Evolutionary conservation across 768 basidiomycete genomes (phyloP).

Genomic region (Artomyces pyxidatus): DNA sequence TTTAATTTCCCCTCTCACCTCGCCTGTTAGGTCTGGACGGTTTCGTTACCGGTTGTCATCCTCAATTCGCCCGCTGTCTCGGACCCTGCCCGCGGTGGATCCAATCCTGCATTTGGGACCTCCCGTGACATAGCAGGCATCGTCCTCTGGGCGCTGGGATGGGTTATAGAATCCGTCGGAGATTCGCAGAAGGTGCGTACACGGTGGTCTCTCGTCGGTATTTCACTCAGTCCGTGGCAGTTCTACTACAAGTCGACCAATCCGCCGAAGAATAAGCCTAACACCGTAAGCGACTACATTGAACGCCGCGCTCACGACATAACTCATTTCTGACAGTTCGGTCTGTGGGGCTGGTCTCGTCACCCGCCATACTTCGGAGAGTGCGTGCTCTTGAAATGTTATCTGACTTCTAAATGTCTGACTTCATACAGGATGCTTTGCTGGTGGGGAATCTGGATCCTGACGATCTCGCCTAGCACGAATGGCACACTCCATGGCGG

Average conservation of each 20-base stretch:
- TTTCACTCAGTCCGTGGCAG: slow-evolving; percentile 20
- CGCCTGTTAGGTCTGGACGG: slow-evolving; percentile 41
- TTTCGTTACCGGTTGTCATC: slow-evolving; percentile 55
- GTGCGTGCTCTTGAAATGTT: slow-evolving; percentile 29
- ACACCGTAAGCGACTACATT: slow-evolving; percentile 26
- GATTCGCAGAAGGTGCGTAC: slow-evolving; percentile 48
- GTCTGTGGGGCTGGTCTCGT: slow-evolving; percentile 49
- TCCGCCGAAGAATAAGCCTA: slow-evolving; percentile 42
- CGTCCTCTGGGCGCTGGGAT: slow-evolving; percentile 52
- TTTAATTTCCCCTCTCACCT: not conserved
- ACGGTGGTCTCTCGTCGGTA: not conserved
- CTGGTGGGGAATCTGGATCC: slow-evolving; percentile 62
- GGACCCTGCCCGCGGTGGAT: slow-evolving; percentile 33
- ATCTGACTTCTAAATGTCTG: not conserved
- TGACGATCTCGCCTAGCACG: slow-evolving; percentile 50
- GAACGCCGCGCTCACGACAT: not conserved
- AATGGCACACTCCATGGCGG: slow-evolving; percentile 34
- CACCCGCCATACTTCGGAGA: slow-evolving; percentile 72
- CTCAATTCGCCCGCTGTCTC: slow-evolving; percentile 63
- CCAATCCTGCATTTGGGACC: slow-evolving; percentile 52
- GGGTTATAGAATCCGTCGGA: slow-evolving; percentile 44
- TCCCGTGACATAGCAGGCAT: slow-evolving; percentile 56
- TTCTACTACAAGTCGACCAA: slow-evolving; percentile 44
- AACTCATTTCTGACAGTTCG: slow-evolving; percentile 25
- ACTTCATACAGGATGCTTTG: slow-evolving; percentile 39